Percentiles rank a stretch among this genome's conserved stretches.
These are phyloP conservation scores for Solanum dulcamara DNA, from an alignment of 257 asterid genomes.

Conservation along the genomic window DNA sequence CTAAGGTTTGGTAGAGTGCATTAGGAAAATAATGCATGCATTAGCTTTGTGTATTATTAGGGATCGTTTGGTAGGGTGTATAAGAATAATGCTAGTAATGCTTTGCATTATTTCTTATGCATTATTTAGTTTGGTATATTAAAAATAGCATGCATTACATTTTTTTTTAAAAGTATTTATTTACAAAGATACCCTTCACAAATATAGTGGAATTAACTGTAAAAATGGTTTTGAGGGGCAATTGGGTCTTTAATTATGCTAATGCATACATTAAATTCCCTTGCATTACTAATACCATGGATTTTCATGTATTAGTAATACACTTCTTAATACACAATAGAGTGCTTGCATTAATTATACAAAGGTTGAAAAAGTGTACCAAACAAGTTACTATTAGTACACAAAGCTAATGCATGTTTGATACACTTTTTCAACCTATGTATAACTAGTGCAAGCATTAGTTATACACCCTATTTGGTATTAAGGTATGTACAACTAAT, in stretches of 20 bases:
- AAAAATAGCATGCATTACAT: background rate
- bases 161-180: no score
- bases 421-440: background rate
- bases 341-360: no score
- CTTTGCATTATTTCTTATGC: background rate
- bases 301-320: background rate
- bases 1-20: background rate
- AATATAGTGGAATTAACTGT: background rate
- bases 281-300: background rate
- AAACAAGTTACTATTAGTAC: background rate
- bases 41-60: background rate
- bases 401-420: background rate
- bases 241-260: background rate
- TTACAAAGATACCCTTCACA: background rate
- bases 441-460: no score
- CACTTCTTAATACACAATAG: background rate
- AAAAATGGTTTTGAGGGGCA: background rate
- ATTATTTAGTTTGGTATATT: background rate
- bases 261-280: background rate
- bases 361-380: background rate
- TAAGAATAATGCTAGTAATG: background rate
- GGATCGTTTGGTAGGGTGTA: background rate
- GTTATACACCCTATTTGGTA: no score
- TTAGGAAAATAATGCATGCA: background rate
- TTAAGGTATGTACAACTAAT: background rate